These are phyloP conservation scores for Persicaria maculosa DNA, from an alignment of 148 eudicot species.

Conservation along the genomic window DNA sequence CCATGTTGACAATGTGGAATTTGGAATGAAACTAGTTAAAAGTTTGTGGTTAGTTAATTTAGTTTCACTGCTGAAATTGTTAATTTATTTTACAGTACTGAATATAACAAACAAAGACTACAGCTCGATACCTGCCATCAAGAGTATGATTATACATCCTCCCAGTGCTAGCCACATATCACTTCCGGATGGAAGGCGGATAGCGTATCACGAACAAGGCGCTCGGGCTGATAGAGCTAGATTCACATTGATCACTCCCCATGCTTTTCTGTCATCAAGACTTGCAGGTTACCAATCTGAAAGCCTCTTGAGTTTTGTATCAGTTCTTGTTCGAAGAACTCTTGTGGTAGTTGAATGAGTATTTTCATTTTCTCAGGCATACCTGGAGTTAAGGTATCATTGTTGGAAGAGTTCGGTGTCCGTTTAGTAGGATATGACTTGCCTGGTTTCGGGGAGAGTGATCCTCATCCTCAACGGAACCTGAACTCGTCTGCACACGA, in stretches of 20 bases:
- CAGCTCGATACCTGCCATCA: constrained; percentile 37
- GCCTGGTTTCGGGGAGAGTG: constrained; percentile 98
- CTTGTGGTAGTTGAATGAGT: not conserved
- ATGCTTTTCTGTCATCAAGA: constrained; percentile 50
- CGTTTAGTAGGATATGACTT: constrained; percentile 80
- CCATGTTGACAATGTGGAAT: not conserved
- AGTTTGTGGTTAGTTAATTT: not conserved
- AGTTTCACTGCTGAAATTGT: not conserved
- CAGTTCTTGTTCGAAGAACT: not conserved
- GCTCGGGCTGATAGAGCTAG: constrained; percentile 51
- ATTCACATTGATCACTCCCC: constrained; percentile 47
- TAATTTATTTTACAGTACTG: constrained; percentile 44
- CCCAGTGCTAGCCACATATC: constrained; percentile 51
- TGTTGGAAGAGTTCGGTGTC: constrained; percentile 75
- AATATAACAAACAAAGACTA: constrained; percentile 38
- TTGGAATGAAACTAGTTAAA: not conserved
- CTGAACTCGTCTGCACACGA: constrained; percentile 84
- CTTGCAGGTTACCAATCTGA: constrained; percentile 45
- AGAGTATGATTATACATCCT: constrained; percentile 56
- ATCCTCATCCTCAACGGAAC: constrained; percentile 62
- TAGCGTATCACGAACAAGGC: constrained; percentile 72
- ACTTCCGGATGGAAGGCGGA: constrained; percentile 67
- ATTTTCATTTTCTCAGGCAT: constrained; percentile 35
- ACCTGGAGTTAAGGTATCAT: constrained; percentile 52
- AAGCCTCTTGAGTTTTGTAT: not conserved